Conservation (phyloP, 1,139 yeast species). For the Yamadazyma triangularis region DNA sequence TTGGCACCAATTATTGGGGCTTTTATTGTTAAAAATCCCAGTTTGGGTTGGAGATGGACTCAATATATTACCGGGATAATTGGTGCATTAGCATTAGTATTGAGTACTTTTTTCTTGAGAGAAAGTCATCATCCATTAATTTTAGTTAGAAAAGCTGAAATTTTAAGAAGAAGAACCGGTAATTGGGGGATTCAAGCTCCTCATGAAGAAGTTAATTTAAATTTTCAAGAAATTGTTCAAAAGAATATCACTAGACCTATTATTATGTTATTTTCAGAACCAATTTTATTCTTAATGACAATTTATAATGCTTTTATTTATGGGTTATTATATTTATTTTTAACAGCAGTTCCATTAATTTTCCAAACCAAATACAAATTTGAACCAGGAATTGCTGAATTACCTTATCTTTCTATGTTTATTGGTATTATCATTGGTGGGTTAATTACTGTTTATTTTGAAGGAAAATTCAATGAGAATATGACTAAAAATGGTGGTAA, state of each 20-base stretch:
- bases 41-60: constrained; percentile 58
- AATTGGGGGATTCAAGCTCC: constrained; percentile 86
- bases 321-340: constrained; percentile 72
- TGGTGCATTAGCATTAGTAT: constrained; percentile 29
- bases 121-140: constrained; percentile 52
- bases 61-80: constrained; percentile 50
- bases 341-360: constrained; percentile 77
- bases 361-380: constrained; percentile 60
- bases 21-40: constrained; percentile 26
- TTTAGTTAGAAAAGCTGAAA: constrained; percentile 57
- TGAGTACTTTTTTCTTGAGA: constrained; percentile 28
- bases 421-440: constrained; percentile 65
- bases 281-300: constrained; percentile 64
- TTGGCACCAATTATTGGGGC: constrained; percentile 40
- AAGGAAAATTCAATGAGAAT: constrained; percentile 18
- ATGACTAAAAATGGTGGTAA: constrained; percentile 46
- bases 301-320: constrained; percentile 80
- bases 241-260: constrained; percentile 71
- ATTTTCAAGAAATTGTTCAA: constrained; percentile 59
- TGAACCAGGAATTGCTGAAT: constrained; percentile 48
- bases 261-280: constrained; percentile 64
- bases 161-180: constrained; percentile 50
- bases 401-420: constrained; percentile 59
- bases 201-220: constrained; percentile 65
- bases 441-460: constrained; percentile 22